These are phyloP conservation scores for Pseudocercospora fuligena DNA, from an alignment of 2,329 filamentous ascomycete species.

Conservation along the genomic window DNA sequence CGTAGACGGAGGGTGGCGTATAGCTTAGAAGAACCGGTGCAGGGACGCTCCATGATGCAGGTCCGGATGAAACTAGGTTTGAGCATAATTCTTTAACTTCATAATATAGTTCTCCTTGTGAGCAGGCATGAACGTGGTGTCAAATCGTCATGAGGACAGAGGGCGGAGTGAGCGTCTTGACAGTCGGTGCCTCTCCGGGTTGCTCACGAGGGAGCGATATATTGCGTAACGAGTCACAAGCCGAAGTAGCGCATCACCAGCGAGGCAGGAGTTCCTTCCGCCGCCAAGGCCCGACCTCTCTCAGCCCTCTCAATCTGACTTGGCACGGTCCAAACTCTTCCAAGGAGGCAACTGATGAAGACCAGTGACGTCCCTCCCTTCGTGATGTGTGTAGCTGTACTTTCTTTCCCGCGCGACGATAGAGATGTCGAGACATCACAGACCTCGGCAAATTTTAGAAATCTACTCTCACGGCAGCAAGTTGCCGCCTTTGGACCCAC, in stretches of 20 bases:
- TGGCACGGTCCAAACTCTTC: not conserved
- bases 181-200: not conserved
- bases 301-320: not conserved
- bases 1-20: not conserved
- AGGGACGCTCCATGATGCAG: not conserved
- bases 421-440: not conserved
- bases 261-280: not conserved
- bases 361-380: not conserved
- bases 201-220: not conserved
- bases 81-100: not conserved
- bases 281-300: not conserved
- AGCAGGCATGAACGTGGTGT: not conserved
- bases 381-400: not conserved
- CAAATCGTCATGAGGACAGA: too few species aligned
- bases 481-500: slow-evolving; percentile 2
- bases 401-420: not conserved
- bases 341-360: not conserved
- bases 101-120: not conserved
- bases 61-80: not conserved
- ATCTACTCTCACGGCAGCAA: slow-evolving; percentile 5
- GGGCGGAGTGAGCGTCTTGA: not conserved
- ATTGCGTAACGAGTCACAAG: not conserved
- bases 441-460: not conserved
- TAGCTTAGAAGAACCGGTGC: too few species aligned
- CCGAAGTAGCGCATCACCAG: not conserved